Conservation (phyloP, 179 eudicot genomes). For the Heliamphora pulchella region DNA sequence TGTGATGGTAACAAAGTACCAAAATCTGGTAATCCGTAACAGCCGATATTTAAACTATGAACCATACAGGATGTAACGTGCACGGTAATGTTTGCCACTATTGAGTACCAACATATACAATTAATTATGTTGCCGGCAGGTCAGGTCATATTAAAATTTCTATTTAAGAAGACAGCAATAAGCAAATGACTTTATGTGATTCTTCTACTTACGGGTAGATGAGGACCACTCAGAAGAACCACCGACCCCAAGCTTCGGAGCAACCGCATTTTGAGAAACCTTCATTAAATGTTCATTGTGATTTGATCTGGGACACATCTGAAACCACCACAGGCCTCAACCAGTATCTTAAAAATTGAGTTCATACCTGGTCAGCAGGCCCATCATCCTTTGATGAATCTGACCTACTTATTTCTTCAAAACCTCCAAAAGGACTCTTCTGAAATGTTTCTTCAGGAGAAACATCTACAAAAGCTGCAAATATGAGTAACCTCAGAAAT, state of each 20-base stretch:
- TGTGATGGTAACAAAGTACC: too few species aligned
- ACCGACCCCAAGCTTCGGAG: conserved; percentile 32
- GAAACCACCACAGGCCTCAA: background rate
- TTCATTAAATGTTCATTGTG: conserved; percentile 22
- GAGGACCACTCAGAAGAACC: conserved; percentile 43
- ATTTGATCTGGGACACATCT: background rate
- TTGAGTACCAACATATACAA: background rate
- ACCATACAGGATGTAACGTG: background rate
- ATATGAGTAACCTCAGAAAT: conserved; percentile 5
- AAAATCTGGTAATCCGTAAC: too few species aligned
- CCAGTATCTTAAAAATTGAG: background rate
- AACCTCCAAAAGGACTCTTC: conserved; percentile 57
- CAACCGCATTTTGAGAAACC: conserved; percentile 70
- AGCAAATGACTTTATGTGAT: background rate
- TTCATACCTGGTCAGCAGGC: conserved; percentile 39
- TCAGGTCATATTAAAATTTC: background rate
- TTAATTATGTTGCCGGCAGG: background rate
- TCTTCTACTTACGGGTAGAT: conserved; percentile 41
- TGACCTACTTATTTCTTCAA: conserved; percentile 35
- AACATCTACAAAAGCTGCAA: conserved; percentile 81
- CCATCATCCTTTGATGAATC: conserved; percentile 35
- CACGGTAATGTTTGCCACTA: background rate
- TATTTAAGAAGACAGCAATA: conserved; percentile 3
- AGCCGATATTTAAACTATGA: too few species aligned
- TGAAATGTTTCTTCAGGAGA: conserved; percentile 70